Percentiles rank a stretch among this genome's conserved stretches.
phyloP scores from a whole-genome alignment of 345 rosid genomes.

The Arabidopsis arenosa region DNA sequence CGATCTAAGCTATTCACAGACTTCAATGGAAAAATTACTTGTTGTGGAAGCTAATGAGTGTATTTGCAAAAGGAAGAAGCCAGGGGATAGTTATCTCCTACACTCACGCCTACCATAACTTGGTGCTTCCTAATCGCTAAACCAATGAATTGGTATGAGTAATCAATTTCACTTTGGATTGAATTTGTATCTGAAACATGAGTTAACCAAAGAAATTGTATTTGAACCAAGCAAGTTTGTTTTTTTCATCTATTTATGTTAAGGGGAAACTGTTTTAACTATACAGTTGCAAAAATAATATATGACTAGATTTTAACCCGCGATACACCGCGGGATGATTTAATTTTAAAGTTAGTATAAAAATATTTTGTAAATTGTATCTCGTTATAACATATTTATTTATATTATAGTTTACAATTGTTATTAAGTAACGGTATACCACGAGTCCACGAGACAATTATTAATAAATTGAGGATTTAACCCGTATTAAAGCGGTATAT shows the following conservation, averaged over 20 bases:
- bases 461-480: too few relatives aligned
- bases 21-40: conserved; percentile 9
- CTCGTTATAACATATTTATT: too few relatives aligned
- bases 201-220: neutral
- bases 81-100: neutral
- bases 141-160: neutral
- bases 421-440: too few relatives aligned
- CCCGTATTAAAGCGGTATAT: too few relatives aligned
- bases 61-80: neutral
- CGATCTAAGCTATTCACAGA: conserved; percentile 3
- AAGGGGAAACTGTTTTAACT: neutral
- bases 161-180: neutral
- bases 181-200: neutral
- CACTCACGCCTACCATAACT: neutral
- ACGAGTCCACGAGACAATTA: too few relatives aligned
- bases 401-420: too few relatives aligned
- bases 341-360: too few relatives aligned
- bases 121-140: neutral
- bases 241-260: neutral
- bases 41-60: conserved; percentile 18
- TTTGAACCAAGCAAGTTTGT: neutral
- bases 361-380: too few relatives aligned
- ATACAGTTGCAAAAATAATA: neutral
- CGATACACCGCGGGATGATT: too few relatives aligned
- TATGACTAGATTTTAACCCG: too few relatives aligned